phyloP scores from a whole-genome alignment of 2,329 filamentous ascomycete species.

The Venturia nashicola region DNA sequence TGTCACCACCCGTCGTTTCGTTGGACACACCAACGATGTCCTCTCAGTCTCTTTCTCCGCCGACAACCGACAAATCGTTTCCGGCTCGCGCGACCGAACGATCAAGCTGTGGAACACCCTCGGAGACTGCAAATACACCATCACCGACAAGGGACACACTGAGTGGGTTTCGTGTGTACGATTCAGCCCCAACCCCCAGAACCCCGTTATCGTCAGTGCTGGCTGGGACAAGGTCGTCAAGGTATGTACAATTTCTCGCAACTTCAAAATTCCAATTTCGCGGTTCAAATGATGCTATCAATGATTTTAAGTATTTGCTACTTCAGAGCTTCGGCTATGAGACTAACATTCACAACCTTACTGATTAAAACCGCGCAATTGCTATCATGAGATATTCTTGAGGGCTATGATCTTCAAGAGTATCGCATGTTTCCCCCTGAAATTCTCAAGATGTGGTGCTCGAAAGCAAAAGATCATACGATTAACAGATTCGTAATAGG shows the following conservation, averaged over 20 bases:
- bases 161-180: slow-evolving; percentile 99
- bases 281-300: slow-evolving; percentile 77
- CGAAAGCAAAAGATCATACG: background rate
- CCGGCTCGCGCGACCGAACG: slow-evolving; percentile 91
- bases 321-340: slow-evolving; percentile 99
- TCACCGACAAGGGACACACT: slow-evolving; percentile 99
- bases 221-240: slow-evolving; percentile 99
- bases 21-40: slow-evolving; percentile 98
- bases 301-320: slow-evolving; percentile 94
- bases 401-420: background rate
- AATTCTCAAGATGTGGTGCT: background rate
- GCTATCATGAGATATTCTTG: slow-evolving; percentile 5
- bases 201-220: slow-evolving; percentile 97
- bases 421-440: background rate
- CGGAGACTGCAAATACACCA: slow-evolving; percentile 99
- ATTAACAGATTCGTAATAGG: slow-evolving; percentile 43
- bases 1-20: slow-evolving; percentile 94
- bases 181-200: slow-evolving; percentile 99
- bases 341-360: slow-evolving; percentile 82
- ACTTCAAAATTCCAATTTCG: background rate
- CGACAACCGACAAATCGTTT: slow-evolving; percentile 99
- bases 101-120: slow-evolving; percentile 99
- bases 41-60: slow-evolving; percentile 99
- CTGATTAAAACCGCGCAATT: slow-evolving; percentile 46
- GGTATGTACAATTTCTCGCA: slow-evolving; percentile 49